A percentile compares a stretch with the other conserved stretches of the same genome.
These are phyloP conservation scores for Fusarium pilosicola DNA, from an alignment of 2,329 filamentous ascomycete species.

Conservation along the genomic window DNA sequence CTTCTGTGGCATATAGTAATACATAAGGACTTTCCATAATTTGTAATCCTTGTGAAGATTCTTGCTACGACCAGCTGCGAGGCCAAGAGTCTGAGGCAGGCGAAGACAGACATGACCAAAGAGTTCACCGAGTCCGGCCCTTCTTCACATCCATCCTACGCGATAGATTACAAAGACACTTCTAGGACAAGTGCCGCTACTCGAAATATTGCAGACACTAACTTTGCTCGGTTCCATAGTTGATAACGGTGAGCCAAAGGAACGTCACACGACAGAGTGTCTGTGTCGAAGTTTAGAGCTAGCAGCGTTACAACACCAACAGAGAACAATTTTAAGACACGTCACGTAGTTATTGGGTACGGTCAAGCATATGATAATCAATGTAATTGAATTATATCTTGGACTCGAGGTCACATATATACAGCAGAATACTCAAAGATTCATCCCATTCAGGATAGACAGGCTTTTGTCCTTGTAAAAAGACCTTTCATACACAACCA, in stretches of 20 bases:
- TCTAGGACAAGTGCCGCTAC: not conserved
- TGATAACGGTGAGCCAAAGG: not conserved
- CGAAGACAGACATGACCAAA: not conserved
- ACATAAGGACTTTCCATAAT: too few relatives aligned
- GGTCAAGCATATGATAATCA: not conserved
- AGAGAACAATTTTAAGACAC: not conserved
- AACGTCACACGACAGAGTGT: not conserved
- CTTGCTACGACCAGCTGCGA: too few relatives aligned
- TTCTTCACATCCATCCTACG: too few relatives aligned
- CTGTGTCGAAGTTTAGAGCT: not conserved
- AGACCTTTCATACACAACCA: conserved; percentile 26
- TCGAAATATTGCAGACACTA: not conserved
- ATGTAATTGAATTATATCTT: conserved; percentile 25
- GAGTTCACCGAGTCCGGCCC: not conserved
- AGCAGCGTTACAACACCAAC: not conserved
- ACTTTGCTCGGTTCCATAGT: not conserved
- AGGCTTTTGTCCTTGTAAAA: conserved; percentile 28
- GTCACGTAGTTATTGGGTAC: too few relatives aligned
- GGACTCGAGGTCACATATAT: conserved; percentile 42
- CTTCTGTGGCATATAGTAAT: not conserved
- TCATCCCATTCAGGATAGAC: conserved; percentile 24
- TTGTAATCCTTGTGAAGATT: not conserved
- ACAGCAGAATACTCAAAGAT: conserved; percentile 43
- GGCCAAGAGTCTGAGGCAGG: not conserved
- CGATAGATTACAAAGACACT: too few relatives aligned